A percentile compares a stretch with the other conserved stretches of the same genome.
phyloP scores from a whole-genome alignment of 2,329 filamentous ascomycete species.

The Coleophoma eucalyptorum region DNA sequence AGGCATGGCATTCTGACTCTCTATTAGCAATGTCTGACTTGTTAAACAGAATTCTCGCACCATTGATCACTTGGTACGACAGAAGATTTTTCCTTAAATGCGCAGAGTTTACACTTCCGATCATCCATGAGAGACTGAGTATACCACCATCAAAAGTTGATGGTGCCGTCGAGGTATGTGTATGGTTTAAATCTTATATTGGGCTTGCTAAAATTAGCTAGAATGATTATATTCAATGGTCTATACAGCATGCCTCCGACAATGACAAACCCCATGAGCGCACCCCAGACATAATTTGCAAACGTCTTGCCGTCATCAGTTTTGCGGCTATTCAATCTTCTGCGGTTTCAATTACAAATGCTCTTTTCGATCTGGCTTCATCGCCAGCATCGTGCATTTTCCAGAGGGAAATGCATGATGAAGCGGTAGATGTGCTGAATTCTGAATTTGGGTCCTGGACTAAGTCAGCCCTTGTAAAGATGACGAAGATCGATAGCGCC shows the following conservation, averaged over 20 bases:
- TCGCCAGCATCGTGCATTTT: slow-evolving; percentile 27
- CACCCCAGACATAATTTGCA: slow-evolving; percentile 23
- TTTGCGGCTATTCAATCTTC: slow-evolving; percentile 31
- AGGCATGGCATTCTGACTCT: slow-evolving; percentile 11
- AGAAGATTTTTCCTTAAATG: slow-evolving; percentile 21
- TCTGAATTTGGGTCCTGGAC: slow-evolving; percentile 31
- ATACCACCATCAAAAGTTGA: slow-evolving; percentile 7
- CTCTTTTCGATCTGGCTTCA: slow-evolving; percentile 32
- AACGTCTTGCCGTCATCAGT: slow-evolving; percentile 17
- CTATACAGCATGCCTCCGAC: slow-evolving; percentile 29
- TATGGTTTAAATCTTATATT: slow-evolving; percentile 6
- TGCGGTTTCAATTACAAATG: slow-evolving; percentile 34
- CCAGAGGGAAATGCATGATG: slow-evolving; percentile 32
- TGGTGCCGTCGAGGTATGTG: slow-evolving; percentile 16
- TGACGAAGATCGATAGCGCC: slow-evolving; percentile 37
- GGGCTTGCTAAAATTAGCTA: slow-evolving; percentile 6
- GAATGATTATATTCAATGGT: slow-evolving; percentile 37
- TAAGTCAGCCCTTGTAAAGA: slow-evolving; percentile 31
- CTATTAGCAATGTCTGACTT: too few relatives aligned
- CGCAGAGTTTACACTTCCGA: slow-evolving; percentile 27
- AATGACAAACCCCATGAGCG: slow-evolving; percentile 34
- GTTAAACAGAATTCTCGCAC: slow-evolving; percentile 17
- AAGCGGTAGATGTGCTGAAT: slow-evolving; percentile 29
- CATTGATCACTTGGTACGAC: slow-evolving; percentile 13
- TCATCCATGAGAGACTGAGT: slow-evolving; percentile 27